These are phyloP conservation scores for Rhodotorula kratochvilovae DNA, from an alignment of 768 basidiomycete genomes.

Conservation along the genomic window DNA sequence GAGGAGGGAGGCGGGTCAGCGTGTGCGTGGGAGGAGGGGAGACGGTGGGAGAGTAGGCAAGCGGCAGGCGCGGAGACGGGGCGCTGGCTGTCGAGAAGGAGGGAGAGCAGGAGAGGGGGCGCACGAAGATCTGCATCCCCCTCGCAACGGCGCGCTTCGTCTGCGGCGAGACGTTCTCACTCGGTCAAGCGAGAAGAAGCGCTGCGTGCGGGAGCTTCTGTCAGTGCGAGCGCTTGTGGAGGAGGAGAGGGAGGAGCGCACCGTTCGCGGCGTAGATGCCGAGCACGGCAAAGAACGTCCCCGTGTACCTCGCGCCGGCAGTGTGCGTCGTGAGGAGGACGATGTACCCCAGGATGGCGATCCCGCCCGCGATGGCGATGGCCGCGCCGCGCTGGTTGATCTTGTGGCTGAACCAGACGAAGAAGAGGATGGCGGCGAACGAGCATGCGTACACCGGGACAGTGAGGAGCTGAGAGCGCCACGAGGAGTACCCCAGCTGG, in stretches of 20 bases:
- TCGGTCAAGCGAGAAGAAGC: conserved; percentile 53
- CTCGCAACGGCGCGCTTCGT: conserved; percentile 63
- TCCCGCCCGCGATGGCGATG: conserved; percentile 54
- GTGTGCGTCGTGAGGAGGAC: conserved; percentile 50
- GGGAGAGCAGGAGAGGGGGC: background rate
- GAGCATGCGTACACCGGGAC: background rate
- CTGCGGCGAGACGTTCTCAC: conserved; percentile 65
- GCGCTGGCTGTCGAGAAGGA: too few species aligned
- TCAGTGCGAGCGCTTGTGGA: too few species aligned
- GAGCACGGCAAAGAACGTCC: conserved; percentile 23
- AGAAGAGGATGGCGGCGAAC: conserved; percentile 18
- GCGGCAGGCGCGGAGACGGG: too few species aligned
- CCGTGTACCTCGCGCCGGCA: conserved; percentile 18
- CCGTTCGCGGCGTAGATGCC: conserved; percentile 31
- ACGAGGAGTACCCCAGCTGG: conserved; percentile 54
- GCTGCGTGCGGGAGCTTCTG: background rate
- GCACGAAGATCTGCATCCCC: conserved; percentile 59
- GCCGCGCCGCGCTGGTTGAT: conserved; percentile 54
- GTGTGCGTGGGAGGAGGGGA: background rate
- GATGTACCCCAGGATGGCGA: conserved; percentile 61
- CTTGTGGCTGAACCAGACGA: conserved; percentile 27
- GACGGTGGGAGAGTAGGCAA: background rate
- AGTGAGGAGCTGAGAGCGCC: conserved; percentile 51
- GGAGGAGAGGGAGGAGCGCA: background rate
- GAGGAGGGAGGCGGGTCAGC: background rate